Base-by-base conservation (phyloP, 164 flowering plant species). In the Piper longum region DNA sequence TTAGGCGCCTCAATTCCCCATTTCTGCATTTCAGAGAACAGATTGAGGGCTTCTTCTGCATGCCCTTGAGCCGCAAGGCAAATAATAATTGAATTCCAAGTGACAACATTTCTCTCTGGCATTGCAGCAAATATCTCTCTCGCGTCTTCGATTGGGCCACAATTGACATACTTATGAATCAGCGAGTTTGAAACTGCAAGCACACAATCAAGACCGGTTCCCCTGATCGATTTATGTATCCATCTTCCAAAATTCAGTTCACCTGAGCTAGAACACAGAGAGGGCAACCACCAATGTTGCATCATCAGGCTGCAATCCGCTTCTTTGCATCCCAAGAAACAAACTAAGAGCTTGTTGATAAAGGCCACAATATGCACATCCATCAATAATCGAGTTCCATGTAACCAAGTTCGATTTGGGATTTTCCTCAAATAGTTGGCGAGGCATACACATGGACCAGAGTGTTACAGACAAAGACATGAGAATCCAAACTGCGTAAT, bases 51-150 rank as follows among this genome's bases (percentile, higher is more conserved):
- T 7, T 81, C 79, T 2, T 72, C 71, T 13, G 73, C 81, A n/a
- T 71, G 72, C 2, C 87, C 87, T 61, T 86, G 83, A 62, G 70
- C 69, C n/a, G 89, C 88, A 40, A 81, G 67, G 7, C 81, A 83
- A 2, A 72, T 54, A 43, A 83, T 84, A 72, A 80, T 80, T 0
- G 80, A 67, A 64, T 82, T 82, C 85, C 87, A 81, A 4, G 85
- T 61, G 4, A 81, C 76, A 26, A 73, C 51, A 55, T 73, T 83
- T 63, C 67, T 76, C 68, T 40, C 60, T 1, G 54, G 65, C 81
- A 81, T 75, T 62, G 18, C 42, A 40, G 67, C 36, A 52, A 85
- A 85, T 16, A 64, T 67, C 59, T 13, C 54, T 18, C 44, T 54
- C 19, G 84, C 87, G 42, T 72, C 71, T 19, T 79, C 73, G 56